These are phyloP conservation scores for cucumber (Cucumis sativus) DNA, from an alignment of 306 rosid genomes.

Conservation along the genomic window Cucumber_9930_V3 NC_026656.2:19468001-19468500, in stretches of 20 bases:
- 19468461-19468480: slow-evolving; percentile 58
- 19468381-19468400: slow-evolving; percentile 80
- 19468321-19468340: slow-evolving; percentile 66
- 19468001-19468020: slow-evolving; percentile 8
- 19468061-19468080: background rate
- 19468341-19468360: slow-evolving; percentile 89
- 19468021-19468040: slow-evolving; percentile 72
- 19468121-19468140: slow-evolving; percentile 11
- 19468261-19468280: slow-evolving; percentile 17
- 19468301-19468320: slow-evolving; percentile 31
- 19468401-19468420: slow-evolving; percentile 28
- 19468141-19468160: slow-evolving; percentile 22
- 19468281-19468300: slow-evolving; percentile 16
- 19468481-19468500: slow-evolving; percentile 55
- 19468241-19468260: slow-evolving; percentile 31
- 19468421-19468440: slow-evolving; percentile 15
- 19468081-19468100: background rate
- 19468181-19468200: slow-evolving; percentile 1
- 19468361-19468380: slow-evolving; percentile 83
- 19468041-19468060: slow-evolving; percentile 28
- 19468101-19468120: slow-evolving; percentile 1
- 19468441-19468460: slow-evolving; percentile 17
- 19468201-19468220: slow-evolving; percentile 47
- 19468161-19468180: background rate
- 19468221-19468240: slow-evolving; percentile 30